These are phyloP conservation scores for Lactifluus echinatus DNA, from an alignment of 768 basidiomycete genomes.

Conservation along the genomic window DNA sequence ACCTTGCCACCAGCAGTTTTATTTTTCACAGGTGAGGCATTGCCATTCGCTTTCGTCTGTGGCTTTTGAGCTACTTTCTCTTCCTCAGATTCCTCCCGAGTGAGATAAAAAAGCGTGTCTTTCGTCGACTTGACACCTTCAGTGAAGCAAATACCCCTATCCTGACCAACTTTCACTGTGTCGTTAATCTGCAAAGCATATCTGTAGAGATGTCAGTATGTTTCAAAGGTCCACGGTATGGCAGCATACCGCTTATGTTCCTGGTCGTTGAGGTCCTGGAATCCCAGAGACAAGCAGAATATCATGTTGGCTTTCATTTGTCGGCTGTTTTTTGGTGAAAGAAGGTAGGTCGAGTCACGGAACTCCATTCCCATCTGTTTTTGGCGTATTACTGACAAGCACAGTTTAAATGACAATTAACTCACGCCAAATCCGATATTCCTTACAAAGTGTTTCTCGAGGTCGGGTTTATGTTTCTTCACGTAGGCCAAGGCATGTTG, in stretches of 20 bases:
- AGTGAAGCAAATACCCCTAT: slow-evolving; percentile 62
- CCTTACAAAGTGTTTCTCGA: slow-evolving; percentile 82
- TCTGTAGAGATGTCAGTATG: slow-evolving; percentile 31
- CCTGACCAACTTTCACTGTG: slow-evolving; percentile 69
- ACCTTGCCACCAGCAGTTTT: slow-evolving; percentile 80
- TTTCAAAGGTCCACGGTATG: neutral
- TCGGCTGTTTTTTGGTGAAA: slow-evolving; percentile 73
- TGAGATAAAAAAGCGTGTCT: slow-evolving; percentile 83
- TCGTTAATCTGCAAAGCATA: slow-evolving; percentile 86
- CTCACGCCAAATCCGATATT: slow-evolving; percentile 83
- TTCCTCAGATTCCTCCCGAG: slow-evolving; percentile 47
- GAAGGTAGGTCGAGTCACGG: slow-evolving; percentile 76
- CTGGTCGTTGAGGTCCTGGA: slow-evolving; percentile 70
- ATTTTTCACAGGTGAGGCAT: slow-evolving; percentile 50
- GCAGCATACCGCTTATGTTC: slow-evolving; percentile 63
- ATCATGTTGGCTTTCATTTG: slow-evolving; percentile 73
- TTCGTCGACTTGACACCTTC: slow-evolving; percentile 78
- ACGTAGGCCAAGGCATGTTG: slow-evolving; percentile 62
- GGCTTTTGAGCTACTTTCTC: slow-evolving; percentile 50
- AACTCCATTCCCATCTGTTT: slow-evolving; percentile 90
- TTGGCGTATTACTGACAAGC: neutral
- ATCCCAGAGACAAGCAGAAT: slow-evolving; percentile 76
- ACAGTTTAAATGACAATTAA: neutral
- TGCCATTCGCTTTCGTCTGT: slow-evolving; percentile 55
- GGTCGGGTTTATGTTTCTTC: slow-evolving; percentile 67